Evolutionary conservation across 768 basidiomycete species (phyloP).

Genomic region (Agaricus subrufescens): DNA sequence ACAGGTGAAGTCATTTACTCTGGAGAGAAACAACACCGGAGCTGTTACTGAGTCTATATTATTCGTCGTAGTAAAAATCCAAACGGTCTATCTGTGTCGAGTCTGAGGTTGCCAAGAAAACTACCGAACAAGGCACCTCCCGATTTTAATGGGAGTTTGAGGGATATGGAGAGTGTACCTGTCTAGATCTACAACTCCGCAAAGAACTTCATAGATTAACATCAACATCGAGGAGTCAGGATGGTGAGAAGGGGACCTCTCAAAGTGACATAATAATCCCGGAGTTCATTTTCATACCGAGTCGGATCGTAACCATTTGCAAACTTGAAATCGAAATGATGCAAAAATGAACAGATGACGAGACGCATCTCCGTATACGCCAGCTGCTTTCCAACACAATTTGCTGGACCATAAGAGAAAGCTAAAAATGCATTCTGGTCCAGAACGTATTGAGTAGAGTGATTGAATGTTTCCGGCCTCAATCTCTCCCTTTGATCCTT

Average conservation of each 20-base stretch:
- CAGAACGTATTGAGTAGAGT: conserved; percentile 18
- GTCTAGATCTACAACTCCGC: no score
- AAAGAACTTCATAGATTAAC: no score
- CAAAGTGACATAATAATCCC: conserved; percentile 30
- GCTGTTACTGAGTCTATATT: no score
- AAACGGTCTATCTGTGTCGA: no score
- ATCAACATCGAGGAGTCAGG: conserved; percentile 24
- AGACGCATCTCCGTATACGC: conserved; percentile 33
- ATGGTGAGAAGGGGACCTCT: conserved; percentile 27
- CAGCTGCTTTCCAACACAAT: conserved; percentile 41
- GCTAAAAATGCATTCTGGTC: conserved; percentile 23
- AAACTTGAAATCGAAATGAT: conserved; percentile 32
- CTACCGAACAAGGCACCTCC: no score
- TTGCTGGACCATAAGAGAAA: conserved; percentile 41
- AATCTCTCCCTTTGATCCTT: conserved; percentile 17
- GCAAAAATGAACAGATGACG: conserved; percentile 30
- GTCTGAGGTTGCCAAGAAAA: no score
- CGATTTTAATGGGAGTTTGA: no score
- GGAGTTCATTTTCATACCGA: conserved; percentile 27
- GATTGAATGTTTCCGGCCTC: conserved; percentile 29
- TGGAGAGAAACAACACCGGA: no score
- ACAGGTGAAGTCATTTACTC: no score
- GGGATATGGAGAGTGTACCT: no score
- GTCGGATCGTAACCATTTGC: conserved; percentile 24
- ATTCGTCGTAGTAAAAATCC: no score